phyloP scores from a whole-genome alignment of 2,329 filamentous ascomycete genomes.

The Ceratocystis lukuohia region DNA sequence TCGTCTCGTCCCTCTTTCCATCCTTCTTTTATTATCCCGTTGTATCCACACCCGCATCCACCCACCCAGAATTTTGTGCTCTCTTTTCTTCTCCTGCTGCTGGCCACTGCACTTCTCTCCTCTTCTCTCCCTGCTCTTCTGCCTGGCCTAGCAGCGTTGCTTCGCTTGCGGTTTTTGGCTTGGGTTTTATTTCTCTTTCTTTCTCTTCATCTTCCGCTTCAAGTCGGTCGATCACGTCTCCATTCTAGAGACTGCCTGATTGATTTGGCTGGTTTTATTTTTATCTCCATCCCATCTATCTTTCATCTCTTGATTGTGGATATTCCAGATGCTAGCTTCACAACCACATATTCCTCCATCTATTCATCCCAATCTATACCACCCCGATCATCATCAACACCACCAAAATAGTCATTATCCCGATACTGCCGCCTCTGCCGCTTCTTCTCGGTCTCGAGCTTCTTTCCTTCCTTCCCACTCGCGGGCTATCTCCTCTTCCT shows the following conservation, averaged over 20 bases:
- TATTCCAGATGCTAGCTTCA: slow-evolving; percentile 16
- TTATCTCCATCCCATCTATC: background rate
- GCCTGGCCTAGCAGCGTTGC: background rate
- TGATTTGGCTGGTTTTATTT: background rate
- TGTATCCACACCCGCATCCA: slow-evolving; percentile 3
- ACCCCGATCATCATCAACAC: slow-evolving; percentile 3
- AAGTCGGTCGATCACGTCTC: slow-evolving; percentile 1
- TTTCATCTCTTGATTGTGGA: background rate
- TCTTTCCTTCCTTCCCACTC: slow-evolving; percentile 22
- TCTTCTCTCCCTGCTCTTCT: background rate
- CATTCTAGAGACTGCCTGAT: background rate
- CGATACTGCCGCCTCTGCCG: slow-evolving; percentile 2
- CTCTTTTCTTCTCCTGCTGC: background rate
- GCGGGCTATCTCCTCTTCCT: slow-evolving; percentile 43
- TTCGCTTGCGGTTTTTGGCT: background rate
- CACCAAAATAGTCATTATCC: slow-evolving; percentile 9
- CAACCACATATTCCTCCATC: slow-evolving; percentile 15
- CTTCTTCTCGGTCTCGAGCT: background rate
- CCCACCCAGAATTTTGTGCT: slow-evolving; percentile 3
- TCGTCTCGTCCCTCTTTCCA: background rate
- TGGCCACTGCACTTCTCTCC: background rate
- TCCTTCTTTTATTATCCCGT: background rate
- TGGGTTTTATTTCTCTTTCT: background rate
- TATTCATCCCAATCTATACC: slow-evolving; percentile 7
- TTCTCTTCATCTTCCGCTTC: slow-evolving; percentile 9